These are phyloP conservation scores for Chalciporus sphaerocephalus DNA, from an alignment of 768 basidiomycete genomes.

Conservation along the genomic window DNA sequence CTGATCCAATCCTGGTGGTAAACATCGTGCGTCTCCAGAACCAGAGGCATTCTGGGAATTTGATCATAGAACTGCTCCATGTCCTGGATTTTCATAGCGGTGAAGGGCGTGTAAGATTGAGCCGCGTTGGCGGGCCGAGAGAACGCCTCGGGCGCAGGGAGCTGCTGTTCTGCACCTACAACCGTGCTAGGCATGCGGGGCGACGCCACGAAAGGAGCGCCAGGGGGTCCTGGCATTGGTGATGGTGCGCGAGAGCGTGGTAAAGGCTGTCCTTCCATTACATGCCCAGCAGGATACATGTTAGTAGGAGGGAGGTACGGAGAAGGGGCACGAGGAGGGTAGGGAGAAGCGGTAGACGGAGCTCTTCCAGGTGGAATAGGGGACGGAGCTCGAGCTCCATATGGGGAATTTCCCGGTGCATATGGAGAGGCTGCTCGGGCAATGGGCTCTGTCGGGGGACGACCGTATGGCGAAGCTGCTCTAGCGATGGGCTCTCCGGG, in stretches of 20 bases:
- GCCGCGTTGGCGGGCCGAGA: conserved; percentile 65
- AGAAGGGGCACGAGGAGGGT: conserved; percentile 28
- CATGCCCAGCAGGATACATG: conserved; percentile 56
- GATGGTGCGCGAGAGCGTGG: conserved; percentile 44
- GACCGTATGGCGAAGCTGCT: conserved; percentile 31
- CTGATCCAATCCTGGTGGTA: conserved; percentile 76
- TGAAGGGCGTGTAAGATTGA: conserved; percentile 65
- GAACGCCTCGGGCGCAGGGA: conserved; percentile 68
- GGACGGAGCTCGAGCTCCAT: conserved; percentile 26
- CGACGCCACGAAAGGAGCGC: conserved; percentile 24
- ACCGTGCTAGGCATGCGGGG: conserved; percentile 25
- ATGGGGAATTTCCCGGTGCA: conserved; percentile 21
- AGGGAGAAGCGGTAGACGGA: conserved; percentile 26
- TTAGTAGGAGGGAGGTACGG: conserved; percentile 25
- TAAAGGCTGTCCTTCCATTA: conserved; percentile 52
- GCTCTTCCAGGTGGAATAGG: conserved; percentile 25
- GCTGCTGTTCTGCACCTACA: conserved; percentile 30
- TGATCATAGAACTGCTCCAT: conserved; percentile 71
- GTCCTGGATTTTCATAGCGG: conserved; percentile 64
- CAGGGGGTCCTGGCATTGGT: conserved; percentile 46
- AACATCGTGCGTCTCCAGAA: conserved; percentile 73
- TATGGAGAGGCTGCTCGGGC: conserved; percentile 37
- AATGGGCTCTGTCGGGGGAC: conserved; percentile 38
- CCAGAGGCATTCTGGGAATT: conserved; percentile 67
- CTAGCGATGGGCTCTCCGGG: conserved; percentile 38